Conservation (phyloP, 1,284 basidiomycete species). For the Schizophyllum commune region DNA sequence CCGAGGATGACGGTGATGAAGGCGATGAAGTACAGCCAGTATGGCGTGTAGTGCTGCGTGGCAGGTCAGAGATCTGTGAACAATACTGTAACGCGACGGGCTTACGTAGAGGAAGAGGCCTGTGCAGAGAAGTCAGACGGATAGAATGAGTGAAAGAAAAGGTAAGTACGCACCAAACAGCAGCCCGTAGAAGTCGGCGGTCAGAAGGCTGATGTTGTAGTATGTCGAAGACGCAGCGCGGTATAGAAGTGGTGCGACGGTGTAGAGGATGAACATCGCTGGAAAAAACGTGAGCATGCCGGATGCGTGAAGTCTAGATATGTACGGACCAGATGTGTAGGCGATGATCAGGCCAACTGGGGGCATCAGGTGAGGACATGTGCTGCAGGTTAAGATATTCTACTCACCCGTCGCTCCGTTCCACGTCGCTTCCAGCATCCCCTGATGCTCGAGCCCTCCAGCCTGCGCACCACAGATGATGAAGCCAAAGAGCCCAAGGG, state of each 20-base stretch:
- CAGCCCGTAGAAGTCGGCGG: conserved; percentile 80
- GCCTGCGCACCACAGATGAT: conserved; percentile 75
- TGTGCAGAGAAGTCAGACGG: conserved; percentile 20
- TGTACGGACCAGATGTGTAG: conserved; percentile 53
- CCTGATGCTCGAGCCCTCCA: conserved; percentile 63
- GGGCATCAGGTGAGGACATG: conserved; percentile 2
- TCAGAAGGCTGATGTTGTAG: conserved; percentile 76
- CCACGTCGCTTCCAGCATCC: conserved; percentile 62
- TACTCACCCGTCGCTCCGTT: conserved; percentile 55
- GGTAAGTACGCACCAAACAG: conserved; percentile 54
- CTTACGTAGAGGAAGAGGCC: conserved; percentile 63
- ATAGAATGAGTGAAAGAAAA: not conserved
- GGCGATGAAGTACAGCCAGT: conserved; percentile 78
- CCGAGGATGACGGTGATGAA: conserved; percentile 65
- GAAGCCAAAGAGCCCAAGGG: conserved; percentile 77
- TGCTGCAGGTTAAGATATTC: not conserved
- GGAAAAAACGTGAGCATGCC: not conserved
- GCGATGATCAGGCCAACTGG: conserved; percentile 67
- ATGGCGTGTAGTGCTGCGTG: conserved; percentile 64
- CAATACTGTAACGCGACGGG: conserved; percentile 7
- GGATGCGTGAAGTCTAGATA: not conserved
- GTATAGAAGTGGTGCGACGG: conserved; percentile 77
- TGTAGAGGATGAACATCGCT: conserved; percentile 81
- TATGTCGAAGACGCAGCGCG: conserved; percentile 76
- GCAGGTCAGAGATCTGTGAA: conserved; percentile 6